Evolutionary conservation across 768 basidiomycete species (phyloP).

Genomic region (Suillus subaureus): DNA sequence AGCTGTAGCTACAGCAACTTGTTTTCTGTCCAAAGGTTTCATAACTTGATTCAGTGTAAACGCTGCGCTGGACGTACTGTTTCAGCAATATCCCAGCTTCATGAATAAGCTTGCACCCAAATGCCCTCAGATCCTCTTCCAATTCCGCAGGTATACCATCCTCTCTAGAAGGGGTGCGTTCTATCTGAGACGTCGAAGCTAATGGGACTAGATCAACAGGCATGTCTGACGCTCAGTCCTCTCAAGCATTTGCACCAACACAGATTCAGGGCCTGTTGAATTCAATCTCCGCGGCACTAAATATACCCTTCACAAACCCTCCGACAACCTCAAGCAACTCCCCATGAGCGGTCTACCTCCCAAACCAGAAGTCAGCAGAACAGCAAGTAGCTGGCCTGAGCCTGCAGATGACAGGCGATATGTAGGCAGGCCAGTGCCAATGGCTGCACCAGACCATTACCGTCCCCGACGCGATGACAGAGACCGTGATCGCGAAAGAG

Average conservation of each 20-base stretch:
- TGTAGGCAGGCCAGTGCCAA: conserved; percentile 17
- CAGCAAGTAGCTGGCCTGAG: conserved; percentile 22
- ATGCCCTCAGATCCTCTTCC: conserved; percentile 87
- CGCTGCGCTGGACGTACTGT: conserved; percentile 57
- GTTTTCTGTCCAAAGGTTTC: conserved; percentile 59
- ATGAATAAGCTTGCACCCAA: conserved; percentile 93
- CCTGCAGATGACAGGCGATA: conserved; percentile 25
- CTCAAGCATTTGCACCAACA: background rate
- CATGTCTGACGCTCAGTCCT: conserved; percentile 31
- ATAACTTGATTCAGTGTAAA: background rate
- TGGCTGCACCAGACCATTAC: conserved; percentile 28
- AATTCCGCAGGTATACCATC: conserved; percentile 82
- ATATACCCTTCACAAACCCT: background rate
- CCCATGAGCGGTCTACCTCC: conserved; percentile 32
- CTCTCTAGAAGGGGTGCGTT: conserved; percentile 74
- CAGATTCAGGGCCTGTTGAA: background rate
- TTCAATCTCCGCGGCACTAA: conserved; percentile 11
- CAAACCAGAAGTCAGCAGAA: conserved; percentile 33
- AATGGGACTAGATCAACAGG: conserved; percentile 70
- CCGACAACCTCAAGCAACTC: background rate
- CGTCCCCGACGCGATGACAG: conserved; percentile 27
- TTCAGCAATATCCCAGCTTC: conserved; percentile 90
- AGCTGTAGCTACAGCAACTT: conserved; percentile 95
- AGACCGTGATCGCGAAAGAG: conserved; percentile 8
- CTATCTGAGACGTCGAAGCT: conserved; percentile 78